A percentile compares a stretch with the other conserved stretches of the same genome.
Conservation (phyloP, 805 yeast genomes). For the Naumovozyma baii region DNA sequence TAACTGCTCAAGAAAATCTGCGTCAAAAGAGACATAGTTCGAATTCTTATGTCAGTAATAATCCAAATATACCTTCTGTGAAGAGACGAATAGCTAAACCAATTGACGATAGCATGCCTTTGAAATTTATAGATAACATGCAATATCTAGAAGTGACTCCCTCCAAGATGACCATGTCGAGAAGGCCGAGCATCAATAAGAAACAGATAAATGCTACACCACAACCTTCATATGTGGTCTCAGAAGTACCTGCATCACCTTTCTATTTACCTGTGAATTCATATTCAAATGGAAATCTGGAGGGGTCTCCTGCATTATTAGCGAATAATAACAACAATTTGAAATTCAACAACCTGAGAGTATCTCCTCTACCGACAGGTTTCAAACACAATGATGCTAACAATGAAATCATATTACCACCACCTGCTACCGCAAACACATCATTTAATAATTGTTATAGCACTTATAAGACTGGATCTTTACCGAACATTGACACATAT, state of each 20-base stretch:
- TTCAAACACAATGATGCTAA: not conserved
- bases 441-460: too few relatives aligned
- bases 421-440: too few relatives aligned
- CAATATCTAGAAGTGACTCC: slow-evolving; percentile 1
- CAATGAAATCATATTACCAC: too few relatives aligned
- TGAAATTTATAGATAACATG: slow-evolving; percentile 1
- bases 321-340: slow-evolving; percentile 1
- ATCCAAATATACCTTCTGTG: slow-evolving; percentile 5
- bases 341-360: not conserved
- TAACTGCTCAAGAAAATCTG: not conserved
- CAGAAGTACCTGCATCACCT: slow-evolving; percentile 5
- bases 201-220: slow-evolving; percentile 2
- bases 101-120: not conserved
- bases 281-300: not conserved
- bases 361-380: not conserved
- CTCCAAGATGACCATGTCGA: slow-evolving; percentile 1
- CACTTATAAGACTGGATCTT: too few relatives aligned
- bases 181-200: slow-evolving; percentile 3
- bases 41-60: slow-evolving; percentile 11
- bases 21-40: slow-evolving; percentile 23
- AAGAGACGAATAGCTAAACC: slow-evolving; percentile 18
- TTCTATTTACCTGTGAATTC: slow-evolving; percentile 1
- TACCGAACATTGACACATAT: too few relatives aligned
- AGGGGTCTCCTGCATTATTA: not conserved
- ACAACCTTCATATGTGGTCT: slow-evolving; percentile 4